Evolutionary conservation across 2,329 filamentous ascomycete species (phyloP), one percentile per base, ranked within the genome.

Genomic region (Fusarium kyushuense): DNA sequence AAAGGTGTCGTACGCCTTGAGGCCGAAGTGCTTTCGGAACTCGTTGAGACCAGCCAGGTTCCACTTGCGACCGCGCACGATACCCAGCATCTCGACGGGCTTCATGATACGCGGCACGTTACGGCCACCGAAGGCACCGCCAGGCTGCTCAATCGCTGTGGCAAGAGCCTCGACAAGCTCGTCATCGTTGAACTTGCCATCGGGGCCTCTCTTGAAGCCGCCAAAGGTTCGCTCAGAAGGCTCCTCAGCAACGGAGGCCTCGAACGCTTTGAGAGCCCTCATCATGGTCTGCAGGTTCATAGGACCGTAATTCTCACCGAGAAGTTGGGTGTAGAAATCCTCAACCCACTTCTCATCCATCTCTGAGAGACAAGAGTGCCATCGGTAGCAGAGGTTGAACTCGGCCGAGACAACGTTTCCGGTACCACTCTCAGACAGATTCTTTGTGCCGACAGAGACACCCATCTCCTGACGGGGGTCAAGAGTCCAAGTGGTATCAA

Each of bases 381-480:
- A 96, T 67, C 93, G 86, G 77, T 97, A 96, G 70, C 92, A 91
- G 12, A 97, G 84, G 75, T 96, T 96, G 83, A 97, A 97, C 80
- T 97, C 93, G 5, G 91, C 92, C 0, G 92, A 95, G 7, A 95
- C 92, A 68, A 91, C 89, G 73, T 96, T 96, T 51, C 93, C 93
- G 0, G 91, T 87, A 41, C 92, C 93, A 25, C 89, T 84, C 43
- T 92, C 88, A 0, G 90, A 87, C 1, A 87, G 86, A 3, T 85
- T 78, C 32, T 84, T 83, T 11, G 83, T 89, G 67, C 83, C 84
- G 0, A 78, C 81, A 5, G 83, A 78, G 2, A 84, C 84, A 38
- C 86, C 89, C 78, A 90, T 91, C 70, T 91, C 87, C 14, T 87
- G 85, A 25, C 93, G 86, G 1, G 92, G 93, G 72, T 96, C 92